Evolutionary conservation across 805 yeast species (phyloP), one percentile per base, ranked within the genome.

Genomic region (Schizosaccharomyces osmophilus): DNA sequence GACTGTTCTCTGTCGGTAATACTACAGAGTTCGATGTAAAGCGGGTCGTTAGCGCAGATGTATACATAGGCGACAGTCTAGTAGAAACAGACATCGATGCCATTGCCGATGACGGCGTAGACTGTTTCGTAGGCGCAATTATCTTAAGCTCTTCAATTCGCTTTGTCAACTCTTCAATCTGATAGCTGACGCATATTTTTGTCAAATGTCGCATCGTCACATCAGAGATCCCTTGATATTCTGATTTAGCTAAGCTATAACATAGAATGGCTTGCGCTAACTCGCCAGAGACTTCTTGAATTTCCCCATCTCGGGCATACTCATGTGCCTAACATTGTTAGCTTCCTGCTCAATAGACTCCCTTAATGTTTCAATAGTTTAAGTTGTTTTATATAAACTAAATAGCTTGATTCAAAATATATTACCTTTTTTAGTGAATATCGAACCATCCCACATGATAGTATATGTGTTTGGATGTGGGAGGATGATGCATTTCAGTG

Each of bases 261-360:
- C 11, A 51, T 29, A 24, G 22, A 29, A 29, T 24, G 11, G 57
- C 57, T 51, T 51, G 57, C 6, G 36, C 19, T 9, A 51, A 5
- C 8, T 51, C 36, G n/a, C 57, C 57, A 22, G 32, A 8, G 19
- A 51, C 31, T 29, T 51, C 57, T 17, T 22, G 36, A 24, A 19
- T 51, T 51, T 51, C 57, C 36, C 57, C 57, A 51, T 51, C 57
- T 24, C 57, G 57, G n/a, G 36, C 57, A 29, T 51, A 51, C 8
- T 29, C 36, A 51, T 51, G 57, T 17, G 57, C 57, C 36, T 51
- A 9, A 2, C 5, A 4, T 26, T 5, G 57, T 24, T 51, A 51
- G 26, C 51, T 19, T 45, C 13, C 26, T 36, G 41, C 15, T 36
- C 41, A 36, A 36, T 13, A 4, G 41, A 13, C 41, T 6, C 15